phyloP scores from a whole-genome alignment of 2,329 filamentous ascomycete species.

The Diaporthe velutina region DNA sequence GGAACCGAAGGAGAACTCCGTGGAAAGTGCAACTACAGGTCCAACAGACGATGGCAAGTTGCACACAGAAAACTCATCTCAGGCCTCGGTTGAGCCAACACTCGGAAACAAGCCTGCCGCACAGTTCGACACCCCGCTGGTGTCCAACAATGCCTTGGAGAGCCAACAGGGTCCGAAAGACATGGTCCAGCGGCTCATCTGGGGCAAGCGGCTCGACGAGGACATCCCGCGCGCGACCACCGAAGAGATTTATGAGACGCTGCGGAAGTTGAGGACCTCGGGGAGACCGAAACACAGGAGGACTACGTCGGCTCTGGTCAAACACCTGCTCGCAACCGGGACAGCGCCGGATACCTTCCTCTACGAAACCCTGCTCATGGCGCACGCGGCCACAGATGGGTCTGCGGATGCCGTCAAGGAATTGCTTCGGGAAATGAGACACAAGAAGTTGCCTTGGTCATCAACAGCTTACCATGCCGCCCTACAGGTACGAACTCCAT shows the following conservation, averaged over 20 bases:
- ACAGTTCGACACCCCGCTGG: neutral
- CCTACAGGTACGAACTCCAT: constrained; percentile 66
- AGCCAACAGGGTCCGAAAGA: neutral
- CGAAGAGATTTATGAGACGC: constrained; percentile 60
- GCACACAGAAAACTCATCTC: neutral
- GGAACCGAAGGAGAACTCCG: neutral
- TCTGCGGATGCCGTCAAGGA: constrained; percentile 72
- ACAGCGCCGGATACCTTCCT: constrained; percentile 69
- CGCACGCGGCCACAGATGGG: constrained; percentile 76
- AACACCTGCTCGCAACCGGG: constrained; percentile 67
- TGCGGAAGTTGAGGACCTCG: constrained; percentile 56
- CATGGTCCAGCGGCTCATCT: constrained; percentile 39
- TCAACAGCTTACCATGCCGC: constrained; percentile 78
- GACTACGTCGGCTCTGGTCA: constrained; percentile 56
- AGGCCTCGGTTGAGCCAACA: neutral
- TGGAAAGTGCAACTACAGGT: neutral
- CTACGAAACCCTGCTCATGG: constrained; percentile 82
- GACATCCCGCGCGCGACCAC: constrained; percentile 47
- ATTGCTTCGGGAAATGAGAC: constrained; percentile 81
- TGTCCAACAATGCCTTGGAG: neutral
- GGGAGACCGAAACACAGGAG: constrained; percentile 44
- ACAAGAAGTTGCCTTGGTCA: constrained; percentile 72
- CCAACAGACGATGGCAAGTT: neutral
- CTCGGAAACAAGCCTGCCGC: neutral
- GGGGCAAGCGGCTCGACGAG: constrained; percentile 40